Evolutionary conservation across 495 filamentous ascomycete species (phyloP), one percentile per base, ranked within the genome.

Genomic region (Hypoxylon trugodes): DNA sequence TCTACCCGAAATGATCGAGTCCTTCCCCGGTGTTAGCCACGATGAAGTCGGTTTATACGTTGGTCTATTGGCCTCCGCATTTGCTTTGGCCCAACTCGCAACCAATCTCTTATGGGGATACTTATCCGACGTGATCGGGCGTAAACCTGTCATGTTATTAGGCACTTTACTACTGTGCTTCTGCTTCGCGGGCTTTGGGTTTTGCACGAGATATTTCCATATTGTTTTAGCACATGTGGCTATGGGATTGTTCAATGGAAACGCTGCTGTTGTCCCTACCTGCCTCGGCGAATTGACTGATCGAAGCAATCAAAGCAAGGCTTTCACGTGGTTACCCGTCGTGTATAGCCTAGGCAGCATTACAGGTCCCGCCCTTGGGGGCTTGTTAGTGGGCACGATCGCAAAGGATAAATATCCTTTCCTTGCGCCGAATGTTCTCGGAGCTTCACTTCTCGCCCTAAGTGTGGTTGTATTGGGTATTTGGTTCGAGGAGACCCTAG

Each of bases 41-140:
- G 81, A 77, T 0, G 77, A 90, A 55, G 89, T 92, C 18, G 95
- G 95, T 4, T 71, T 98, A 28, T 97, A 96, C 73, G 93, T 97
- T 12, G 95, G 95, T 19, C 76, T 89, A 36, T 88, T 98, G 36
- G 96, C 92, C 0, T 96, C 91, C 2, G 82, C 90, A 0, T 98
- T 98, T 75, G 95, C 95, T 4, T 76, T 96, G 25, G 96, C 95
- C 8, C 95, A 98, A 74, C 88, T 97, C 50, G 81, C 86, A 2
- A 96, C 95, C 3, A 96, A 96, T 68, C 91, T 96, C 68, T 84
- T 96, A 56, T 98, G 95, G 95, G 95, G 95, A 4, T 94, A 89
- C 82, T 70, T 96, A 30, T 93, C 90, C 2, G 95, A 98, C 74
- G 82, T 86, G 13, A 83, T 97, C 37, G 95, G 95, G n/a, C 80